Evolutionary conservation across 176 grass and related monocot genomes (phyloP).

Genomic region (Olyra latifolia): DNA sequence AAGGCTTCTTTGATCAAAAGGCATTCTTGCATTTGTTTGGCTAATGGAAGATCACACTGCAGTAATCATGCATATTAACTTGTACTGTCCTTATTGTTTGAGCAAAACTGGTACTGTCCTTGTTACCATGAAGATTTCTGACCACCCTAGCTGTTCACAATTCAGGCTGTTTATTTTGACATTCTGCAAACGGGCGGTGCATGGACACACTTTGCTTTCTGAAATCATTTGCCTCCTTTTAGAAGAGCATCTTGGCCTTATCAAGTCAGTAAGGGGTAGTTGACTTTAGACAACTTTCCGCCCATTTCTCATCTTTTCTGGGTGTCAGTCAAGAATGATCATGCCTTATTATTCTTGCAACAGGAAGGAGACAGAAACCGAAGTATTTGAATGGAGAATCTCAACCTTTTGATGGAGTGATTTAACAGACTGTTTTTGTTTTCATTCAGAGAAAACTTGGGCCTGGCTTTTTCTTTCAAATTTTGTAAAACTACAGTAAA

Average conservation of each 20-base stretch:
- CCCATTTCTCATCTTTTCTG: constrained; percentile 12
- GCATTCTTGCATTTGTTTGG: background rate
- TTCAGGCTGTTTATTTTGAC: background rate
- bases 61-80: background rate
- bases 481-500: background rate
- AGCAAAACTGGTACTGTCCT: background rate
- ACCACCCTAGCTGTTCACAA: background rate
- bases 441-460: background rate
- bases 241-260: constrained; percentile 43
- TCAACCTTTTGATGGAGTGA: constrained; percentile 17
- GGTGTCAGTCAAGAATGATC: constrained; percentile 11
- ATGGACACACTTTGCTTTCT: constrained; percentile 6
- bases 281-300: constrained; percentile 32
- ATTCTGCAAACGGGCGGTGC: background rate
- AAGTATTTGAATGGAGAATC: constrained; percentile 29
- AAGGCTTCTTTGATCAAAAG: background rate
- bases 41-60: background rate
- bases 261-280: background rate
- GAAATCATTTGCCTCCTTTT: constrained; percentile 19
- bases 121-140: constrained; percentile 4
- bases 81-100: background rate
- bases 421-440: constrained; percentile 2
- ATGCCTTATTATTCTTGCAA: constrained; percentile 16
- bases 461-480: background rate
- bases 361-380: constrained; percentile 3